Evolutionary conservation across 164 flowering plant species (phyloP), one percentile per base, ranked within the genome.

Genomic region (Platanus orientalis): DNA sequence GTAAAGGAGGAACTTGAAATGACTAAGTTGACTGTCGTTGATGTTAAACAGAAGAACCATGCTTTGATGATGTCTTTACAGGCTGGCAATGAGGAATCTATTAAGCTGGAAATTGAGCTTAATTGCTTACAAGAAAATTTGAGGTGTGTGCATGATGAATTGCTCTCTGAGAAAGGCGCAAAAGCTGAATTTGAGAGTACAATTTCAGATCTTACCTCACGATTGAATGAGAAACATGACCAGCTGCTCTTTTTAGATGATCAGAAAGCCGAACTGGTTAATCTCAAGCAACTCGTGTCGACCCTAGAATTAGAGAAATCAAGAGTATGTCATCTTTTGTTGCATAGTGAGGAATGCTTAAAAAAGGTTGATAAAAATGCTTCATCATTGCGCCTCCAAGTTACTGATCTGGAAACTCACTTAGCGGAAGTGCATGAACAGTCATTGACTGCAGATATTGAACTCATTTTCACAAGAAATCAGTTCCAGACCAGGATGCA

Each of bases 401-500:
- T 69, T 58, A 20, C 69, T 66, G 71, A 51, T 63, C 64, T 85
- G 68, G 87, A 86, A 62, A 64, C 67, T 30, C 73, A 81, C 67
- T 69, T 86, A 53, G 70, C 63, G 24, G 76, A 81, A 29, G 62
- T 78, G 74, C 77, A 78, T 60, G 81, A 75, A 61, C 39, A 40
- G 45, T 61, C 66, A 28, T 48, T 88, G 62, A 84, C 81, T 40
- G 76, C 84, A 10, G 96, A 93, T 72, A 70, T 89, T 69, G 76
- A 70, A 59, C 59, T 73, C 21, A 52, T 60, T 66, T 80, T 76
- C 70, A 57, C 75, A 7, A 69, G 64, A 65, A 73, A 58, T 73
- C 89, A 83, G 65, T 82, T 76, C 58, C 80, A 73, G 52, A 63
- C 52, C 53, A 54, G 66, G 57, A 51, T 71, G 49, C 69, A 67